phyloP scores from a whole-genome alignment of 306 rosid species.

The Morella rubra region DNA sequence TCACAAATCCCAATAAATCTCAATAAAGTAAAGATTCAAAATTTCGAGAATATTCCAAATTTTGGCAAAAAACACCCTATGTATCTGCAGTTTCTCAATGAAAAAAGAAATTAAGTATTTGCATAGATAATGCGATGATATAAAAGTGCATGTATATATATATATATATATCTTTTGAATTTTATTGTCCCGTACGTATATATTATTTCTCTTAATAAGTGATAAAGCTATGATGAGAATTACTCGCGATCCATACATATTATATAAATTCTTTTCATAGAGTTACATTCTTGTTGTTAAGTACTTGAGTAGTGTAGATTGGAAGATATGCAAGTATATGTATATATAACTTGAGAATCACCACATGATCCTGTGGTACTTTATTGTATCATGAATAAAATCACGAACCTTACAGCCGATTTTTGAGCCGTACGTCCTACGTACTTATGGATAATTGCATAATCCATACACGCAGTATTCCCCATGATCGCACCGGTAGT shows the following conservation, averaged over 20 bases:
- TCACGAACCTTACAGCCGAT: constrained; percentile 32
- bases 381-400: constrained; percentile 44
- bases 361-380: constrained; percentile 41
- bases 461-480: constrained; percentile 61
- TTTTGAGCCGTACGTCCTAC: neutral
- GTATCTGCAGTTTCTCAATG: too few relatives aligned
- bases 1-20: too few relatives aligned
- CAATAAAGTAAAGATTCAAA: too few relatives aligned
- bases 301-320: neutral
- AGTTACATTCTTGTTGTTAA: neutral
- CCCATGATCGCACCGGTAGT: constrained; percentile 37
- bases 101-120: too few relatives aligned
- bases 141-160: too few relatives aligned
- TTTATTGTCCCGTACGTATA: too few relatives aligned
- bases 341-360: constrained; percentile 28
- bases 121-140: too few relatives aligned
- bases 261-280: neutral
- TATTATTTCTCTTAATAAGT: too few relatives aligned
- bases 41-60: too few relatives aligned
- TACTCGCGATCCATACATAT: neutral
- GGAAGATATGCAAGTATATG: neutral
- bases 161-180: too few relatives aligned
- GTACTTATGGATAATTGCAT: constrained; percentile 58
- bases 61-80: too few relatives aligned
- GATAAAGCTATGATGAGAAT: too few relatives aligned